Base-by-base conservation (phyloP, 345 rosid species). In the Diplotaxis tenuifolia region DNA sequence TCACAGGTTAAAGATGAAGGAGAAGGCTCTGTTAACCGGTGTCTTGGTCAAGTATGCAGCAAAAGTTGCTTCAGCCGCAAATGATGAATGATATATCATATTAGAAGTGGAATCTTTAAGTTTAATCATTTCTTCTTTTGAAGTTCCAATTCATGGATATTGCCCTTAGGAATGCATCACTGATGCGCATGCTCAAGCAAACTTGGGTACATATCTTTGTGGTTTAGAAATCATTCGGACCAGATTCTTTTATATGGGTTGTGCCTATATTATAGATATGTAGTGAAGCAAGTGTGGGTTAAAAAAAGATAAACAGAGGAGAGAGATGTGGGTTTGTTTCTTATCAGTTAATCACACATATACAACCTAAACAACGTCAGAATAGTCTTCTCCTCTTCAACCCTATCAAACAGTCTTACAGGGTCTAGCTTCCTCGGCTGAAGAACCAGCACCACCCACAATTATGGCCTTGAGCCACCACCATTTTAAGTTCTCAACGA, bases 1-100 rank as follows among this genome's bases (percentile, higher is more conserved):
- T 72, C 7, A 53, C 90, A 94, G 95, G 80, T 80, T 94, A 79
- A 88, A 82, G 83, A 61, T 88, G 70, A 86, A 82, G 84, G 98
- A 94, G 85, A 89, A 88, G 83, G 83, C 92, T 28, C 67, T 84
- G 64, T 83, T 94, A 63, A 84, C 84, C 0, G 86, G 84, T 0
- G 96, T 89, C 27, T 83, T 91, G 68, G 68, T 84, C 34, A 94
- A 94, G 79, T 94, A 94, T 79, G 88, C 88, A 4, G 78, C 65
- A 57, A 83, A 80, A 64, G 78, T 80, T 65, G 67, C 80, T 65
- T 70, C 62, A 27, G 65, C 80, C 74, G 71, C 86, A 12, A 75
- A 70, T 27, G 78, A 76, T 71, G 75, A 73, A 74, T 80, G 64
- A 56, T 81, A n/a, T n/a, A n/a, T n/a, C n/a, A n/a, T 3, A 22